Base-by-base conservation (phyloP, 306 rosid genomes). In the Gastrolobium bilobum region DNA sequence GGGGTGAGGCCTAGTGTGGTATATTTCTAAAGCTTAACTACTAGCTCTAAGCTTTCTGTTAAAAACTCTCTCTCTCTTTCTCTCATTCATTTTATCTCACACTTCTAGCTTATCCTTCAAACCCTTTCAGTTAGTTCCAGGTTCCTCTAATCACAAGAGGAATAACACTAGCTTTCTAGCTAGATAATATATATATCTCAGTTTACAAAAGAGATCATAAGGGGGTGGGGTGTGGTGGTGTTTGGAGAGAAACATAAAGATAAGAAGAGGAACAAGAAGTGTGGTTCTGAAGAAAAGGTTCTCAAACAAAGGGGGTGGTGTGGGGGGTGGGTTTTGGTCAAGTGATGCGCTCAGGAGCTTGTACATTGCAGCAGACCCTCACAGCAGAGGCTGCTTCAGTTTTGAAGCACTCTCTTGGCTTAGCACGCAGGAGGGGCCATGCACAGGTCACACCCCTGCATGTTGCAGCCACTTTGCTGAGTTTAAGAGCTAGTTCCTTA, bases 371-470 rank as follows among this genome's bases (percentile, higher is more conserved):
- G 82, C 97, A 94, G 93, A 92, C 98, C 89, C 93, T 94, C 88
- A 94, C 98, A 81, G 88, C 96, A 50, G 98, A 94, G 98, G 96
- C 96, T 88, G 98, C 98, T 84, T 89, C 98, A 59, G 86, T 90
- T 7, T 64, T 92, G 90, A 94, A 94, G 97, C 97, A 92, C 73
- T 90, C 98, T 81, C 94, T 94, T 40, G 80, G 84, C 85, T 78
- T 94, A 61, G 97, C 98, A 15, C 61, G 93, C 52, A 75, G 98
- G 79, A 79, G 98, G 46, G 94, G 94, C 88, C 97, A 94, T 88
- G 98, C 97, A 74, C 98, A 94, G 87, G 84, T 94, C 77, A 94
- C 98, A 63, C 98, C 98, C 76, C 93, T 94, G 8, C 98, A 94
- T 57, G 97, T 92, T 73, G 97, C 98, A 42, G 90, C 95, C 51